Evolutionary conservation across 2,329 filamentous ascomycete species (phyloP), one percentile per base, ranked within the genome.

Genomic region (Madurella mycetomatis): DNA sequence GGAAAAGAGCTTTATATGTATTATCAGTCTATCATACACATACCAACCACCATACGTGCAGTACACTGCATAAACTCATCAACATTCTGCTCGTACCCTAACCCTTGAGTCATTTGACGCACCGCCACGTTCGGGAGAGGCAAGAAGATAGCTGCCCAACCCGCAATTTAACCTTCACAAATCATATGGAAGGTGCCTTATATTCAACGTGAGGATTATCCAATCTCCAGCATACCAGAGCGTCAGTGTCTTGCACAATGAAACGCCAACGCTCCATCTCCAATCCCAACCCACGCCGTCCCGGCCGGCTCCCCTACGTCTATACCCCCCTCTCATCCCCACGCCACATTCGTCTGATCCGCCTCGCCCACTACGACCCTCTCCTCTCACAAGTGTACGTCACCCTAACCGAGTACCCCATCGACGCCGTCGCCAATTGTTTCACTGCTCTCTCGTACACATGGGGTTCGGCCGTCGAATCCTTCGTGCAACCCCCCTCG

Each of bases 391-490:
- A 47, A 25, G 46, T 42, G 30, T 47, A 46, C 46, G 42, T 51
- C 32, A 49, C 31, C 9, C 39, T 58, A 2, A 44, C 31, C 37
- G 41, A 48, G 13, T 39, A 54, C 18, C 44, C 50, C 17, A 44
- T 57, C 31, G 42, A 47, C n/a, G n/a, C 48, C 34, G 15, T 55
- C n/a, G 25, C 39, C 16, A 32, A 52, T 31, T 16, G 17, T 11
- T 59, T 54, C 51, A 54, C 48, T 34, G 57, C 57, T 3, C 41
- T 59, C n/a, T 59, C 57, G 16, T 59, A 56, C 49, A 59, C 57
- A 34, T 59, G 57, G 57, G 51, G 51, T 45, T 34, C 34, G 2
- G 49, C 53, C 41, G 9, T 56, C 34, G 56, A 56, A 8, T 31
- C 31, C 13, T 56, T 54, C 39, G 49, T 43, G 25, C 25, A 25